Conservation (phyloP, 1,284 basidiomycete genomes). For the Heterobasidion irregulare region DNA sequence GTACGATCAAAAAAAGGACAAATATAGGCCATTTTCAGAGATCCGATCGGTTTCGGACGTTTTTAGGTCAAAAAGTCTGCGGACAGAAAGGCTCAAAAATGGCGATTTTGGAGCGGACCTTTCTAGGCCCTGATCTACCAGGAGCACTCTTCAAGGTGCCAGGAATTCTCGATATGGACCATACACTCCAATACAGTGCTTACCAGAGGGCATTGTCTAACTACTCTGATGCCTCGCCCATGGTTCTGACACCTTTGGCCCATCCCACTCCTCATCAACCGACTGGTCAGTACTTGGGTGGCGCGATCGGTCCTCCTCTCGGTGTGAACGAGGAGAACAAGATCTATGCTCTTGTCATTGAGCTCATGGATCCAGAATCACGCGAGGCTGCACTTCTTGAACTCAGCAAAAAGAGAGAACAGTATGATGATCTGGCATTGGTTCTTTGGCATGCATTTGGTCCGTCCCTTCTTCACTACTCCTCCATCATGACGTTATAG, state of each 20-base stretch:
- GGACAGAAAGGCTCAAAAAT: not conserved
- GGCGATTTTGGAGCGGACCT: not conserved
- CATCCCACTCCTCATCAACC: conserved; percentile 47
- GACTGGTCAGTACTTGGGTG: conserved; percentile 23
- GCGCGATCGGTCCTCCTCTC: conserved; percentile 15
- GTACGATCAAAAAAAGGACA: not conserved
- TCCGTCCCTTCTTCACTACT: conserved; percentile 29
- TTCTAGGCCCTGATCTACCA: not conserved
- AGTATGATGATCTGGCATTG: conserved; percentile 96
- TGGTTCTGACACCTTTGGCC: conserved; percentile 26
- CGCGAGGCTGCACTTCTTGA: conserved; percentile 88
- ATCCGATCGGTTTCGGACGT: not conserved
- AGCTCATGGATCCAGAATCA: conserved; percentile 73
- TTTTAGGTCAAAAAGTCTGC: not conserved
- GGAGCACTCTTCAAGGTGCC: not conserved
- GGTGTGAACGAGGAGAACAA: conserved; percentile 60
- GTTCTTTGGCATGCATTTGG: conserved; percentile 99
- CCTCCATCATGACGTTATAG: not conserved
- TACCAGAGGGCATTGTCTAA: conserved; percentile 11
- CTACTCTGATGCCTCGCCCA: conserved; percentile 46
- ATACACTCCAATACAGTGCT: conserved; percentile 7
- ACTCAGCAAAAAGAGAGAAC: conserved; percentile 97
- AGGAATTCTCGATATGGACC: not conserved
- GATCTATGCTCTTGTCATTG: conserved; percentile 77
- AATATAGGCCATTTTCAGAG: not conserved